Conservation (phyloP, 2,329 filamentous ascomycete species). For the Stagonosporopsis vannaccii region DNA sequence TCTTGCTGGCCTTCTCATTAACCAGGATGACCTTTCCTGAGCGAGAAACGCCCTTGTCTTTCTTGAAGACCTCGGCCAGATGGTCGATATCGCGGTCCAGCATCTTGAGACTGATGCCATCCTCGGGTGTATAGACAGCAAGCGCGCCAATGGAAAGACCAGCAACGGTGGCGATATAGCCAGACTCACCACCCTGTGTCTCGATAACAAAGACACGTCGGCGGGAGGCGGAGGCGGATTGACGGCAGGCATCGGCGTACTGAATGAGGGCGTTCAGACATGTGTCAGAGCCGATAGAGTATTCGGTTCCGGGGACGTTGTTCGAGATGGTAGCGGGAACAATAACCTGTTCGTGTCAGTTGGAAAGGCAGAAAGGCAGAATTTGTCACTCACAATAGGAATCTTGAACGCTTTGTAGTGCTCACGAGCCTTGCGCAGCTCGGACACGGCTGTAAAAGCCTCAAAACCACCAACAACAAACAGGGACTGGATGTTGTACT, state of each 20-base stretch:
- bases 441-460: conserved; percentile 89
- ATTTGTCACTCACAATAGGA: conserved; percentile 65
- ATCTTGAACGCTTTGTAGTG: conserved; percentile 88
- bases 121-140: conserved; percentile 95
- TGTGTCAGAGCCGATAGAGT: conserved; percentile 94
- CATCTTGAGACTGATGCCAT: conserved; percentile 94
- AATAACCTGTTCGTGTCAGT: conserved; percentile 67
- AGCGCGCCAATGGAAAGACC: conserved; percentile 91
- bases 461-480: conserved; percentile 96
- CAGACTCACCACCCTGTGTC: conserved; percentile 93
- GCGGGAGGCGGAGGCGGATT: conserved; percentile 92
- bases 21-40: conserved; percentile 95
- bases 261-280: conserved; percentile 93
- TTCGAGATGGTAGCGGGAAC: conserved; percentile 98
- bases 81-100: conserved; percentile 88
- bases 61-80: conserved; percentile 82
- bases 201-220: conserved; percentile 97
- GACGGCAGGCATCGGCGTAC: conserved; percentile 97
- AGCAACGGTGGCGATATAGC: conserved; percentile 90
- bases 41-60: conserved; percentile 85
- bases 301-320: conserved; percentile 97
- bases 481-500: conserved; percentile 88
- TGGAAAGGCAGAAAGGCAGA: neutral
- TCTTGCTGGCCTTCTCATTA: conserved; percentile 89
- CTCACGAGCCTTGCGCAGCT: conserved; percentile 80